Conservation (phyloP, 2,329 filamentous ascomycete species). For the Bipolaris oryzae region DNA sequence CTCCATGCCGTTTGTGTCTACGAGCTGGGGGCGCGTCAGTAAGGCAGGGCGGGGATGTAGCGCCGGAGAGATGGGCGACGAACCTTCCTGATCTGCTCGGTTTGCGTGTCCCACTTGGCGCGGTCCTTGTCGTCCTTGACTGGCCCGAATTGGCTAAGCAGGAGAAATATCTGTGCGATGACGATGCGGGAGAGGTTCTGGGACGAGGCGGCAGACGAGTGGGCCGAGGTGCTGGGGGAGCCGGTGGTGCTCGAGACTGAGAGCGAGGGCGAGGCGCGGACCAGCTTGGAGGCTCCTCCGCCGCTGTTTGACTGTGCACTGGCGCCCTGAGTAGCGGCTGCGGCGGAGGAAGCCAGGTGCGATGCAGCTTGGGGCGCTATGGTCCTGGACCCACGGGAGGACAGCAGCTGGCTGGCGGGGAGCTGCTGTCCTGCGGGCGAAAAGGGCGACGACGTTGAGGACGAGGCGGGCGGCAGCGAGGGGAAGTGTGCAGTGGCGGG, state of each 20-base stretch:
- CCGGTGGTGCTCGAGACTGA: constrained; percentile 53
- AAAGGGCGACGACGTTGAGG: constrained; percentile 61
- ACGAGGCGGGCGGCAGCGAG: constrained; percentile 56
- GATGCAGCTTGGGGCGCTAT: constrained; percentile 60
- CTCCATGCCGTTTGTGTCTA: constrained; percentile 99
- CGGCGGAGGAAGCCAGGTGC: constrained; percentile 62
- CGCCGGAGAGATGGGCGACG: constrained; percentile 36
- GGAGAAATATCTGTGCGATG: constrained; percentile 91
- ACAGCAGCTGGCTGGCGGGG: constrained; percentile 59
- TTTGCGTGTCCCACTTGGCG: constrained; percentile 90
- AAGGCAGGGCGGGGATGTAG: constrained; percentile 6
- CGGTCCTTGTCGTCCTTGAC: constrained; percentile 93
- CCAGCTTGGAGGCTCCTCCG: constrained; percentile 62
- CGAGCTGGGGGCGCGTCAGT: constrained; percentile 65
- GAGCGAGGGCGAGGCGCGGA: constrained; percentile 65
- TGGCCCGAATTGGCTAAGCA: constrained; percentile 72
- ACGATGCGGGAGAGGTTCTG: constrained; percentile 81
- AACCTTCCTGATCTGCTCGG: constrained; percentile 91
- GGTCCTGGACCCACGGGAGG: constrained; percentile 62
- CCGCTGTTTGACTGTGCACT: constrained; percentile 60
- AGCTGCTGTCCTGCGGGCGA: constrained; percentile 62
- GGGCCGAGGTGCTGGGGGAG: constrained; percentile 61
- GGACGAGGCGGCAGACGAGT: constrained; percentile 49
- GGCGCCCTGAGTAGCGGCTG: constrained; percentile 56
- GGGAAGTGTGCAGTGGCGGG: constrained; percentile 60